Evolutionary conservation across 192 early-diverging fungal genomes (phyloP).

Genomic region (Gigaspora rosea): DNA sequence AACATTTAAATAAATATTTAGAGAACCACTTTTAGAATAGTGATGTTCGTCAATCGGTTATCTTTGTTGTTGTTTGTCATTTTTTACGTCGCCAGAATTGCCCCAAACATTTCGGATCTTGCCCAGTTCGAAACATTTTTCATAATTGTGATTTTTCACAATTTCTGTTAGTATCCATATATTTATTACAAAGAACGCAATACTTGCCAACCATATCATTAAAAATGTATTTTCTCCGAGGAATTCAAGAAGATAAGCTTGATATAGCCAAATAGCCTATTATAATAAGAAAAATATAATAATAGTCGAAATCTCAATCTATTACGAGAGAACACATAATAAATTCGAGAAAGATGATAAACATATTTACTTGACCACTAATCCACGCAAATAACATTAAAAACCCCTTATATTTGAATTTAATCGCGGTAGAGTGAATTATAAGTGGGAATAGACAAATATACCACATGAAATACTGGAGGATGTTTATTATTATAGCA

Average conservation of each 20-base stretch:
- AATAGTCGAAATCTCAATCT: neutral
- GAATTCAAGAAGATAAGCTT: conserved; percentile 89
- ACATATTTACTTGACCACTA: conserved; percentile 56
- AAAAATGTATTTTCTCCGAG: conserved; percentile 82
- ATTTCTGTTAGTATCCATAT: conserved; percentile 69
- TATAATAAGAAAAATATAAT: conserved; percentile 24
- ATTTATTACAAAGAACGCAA: conserved; percentile 72
- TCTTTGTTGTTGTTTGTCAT: too few relatives aligned
- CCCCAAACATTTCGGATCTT: conserved; percentile 38
- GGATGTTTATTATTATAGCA: neutral
- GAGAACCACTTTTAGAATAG: too few relatives aligned
- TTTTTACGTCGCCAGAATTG: too few relatives aligned
- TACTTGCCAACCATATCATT: conserved; percentile 70
- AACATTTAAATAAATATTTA: too few relatives aligned
- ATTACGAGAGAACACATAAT: neutral
- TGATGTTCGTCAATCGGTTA: too few relatives aligned
- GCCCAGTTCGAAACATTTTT: conserved; percentile 53
- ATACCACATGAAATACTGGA: conserved; percentile 99
- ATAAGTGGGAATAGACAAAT: conserved; percentile 88
- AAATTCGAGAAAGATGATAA: conserved; percentile 4
- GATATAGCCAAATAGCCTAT: conserved; percentile 84
- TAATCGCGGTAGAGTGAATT: conserved; percentile 62
- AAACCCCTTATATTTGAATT: conserved; percentile 52
- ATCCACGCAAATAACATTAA: conserved; percentile 69
- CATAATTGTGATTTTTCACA: conserved; percentile 49